These are phyloP conservation scores for Pseudogymnoascus sp. DNA, from an alignment of 2,329 filamentous ascomycete genomes.

Conservation along the genomic window DNA sequence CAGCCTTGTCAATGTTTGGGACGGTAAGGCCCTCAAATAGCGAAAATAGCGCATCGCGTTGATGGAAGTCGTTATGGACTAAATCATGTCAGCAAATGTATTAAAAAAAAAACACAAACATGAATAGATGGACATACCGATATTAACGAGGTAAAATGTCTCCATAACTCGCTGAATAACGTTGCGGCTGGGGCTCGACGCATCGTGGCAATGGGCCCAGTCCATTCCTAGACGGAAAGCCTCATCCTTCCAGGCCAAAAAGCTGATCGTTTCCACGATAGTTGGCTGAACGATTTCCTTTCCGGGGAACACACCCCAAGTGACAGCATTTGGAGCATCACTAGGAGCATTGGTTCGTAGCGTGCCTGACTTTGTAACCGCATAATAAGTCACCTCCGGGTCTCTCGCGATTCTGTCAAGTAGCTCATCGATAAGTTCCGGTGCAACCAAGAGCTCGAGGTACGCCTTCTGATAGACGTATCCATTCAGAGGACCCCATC, in stretches of 20 bases:
- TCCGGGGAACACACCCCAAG: constrained; percentile 97
- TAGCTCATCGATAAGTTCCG: constrained; percentile 68
- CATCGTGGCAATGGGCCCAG: constrained; percentile 86
- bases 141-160: constrained; percentile 89
- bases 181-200: constrained; percentile 65
- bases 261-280: constrained; percentile 97
- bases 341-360: constrained; percentile 77
- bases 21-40: constrained; percentile 73
- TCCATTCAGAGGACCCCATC: constrained; percentile 90
- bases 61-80: constrained; percentile 98
- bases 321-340: constrained; percentile 93
- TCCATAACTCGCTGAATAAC: constrained; percentile 80
- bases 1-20: constrained; percentile 49
- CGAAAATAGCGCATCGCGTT: constrained; percentile 71
- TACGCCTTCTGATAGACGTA: constrained; percentile 99
- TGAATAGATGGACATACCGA: constrained; percentile 54
- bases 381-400: constrained; percentile 85
- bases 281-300: constrained; percentile 99
- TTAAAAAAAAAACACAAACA: not conserved
- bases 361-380: constrained; percentile 74
- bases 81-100: constrained; percentile 17
- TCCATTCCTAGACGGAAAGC: constrained; percentile 87
- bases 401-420: constrained; percentile 69
- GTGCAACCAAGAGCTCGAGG: constrained; percentile 80
- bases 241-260: constrained; percentile 97